Conservation (phyloP, 768 basidiomycete genomes). For the Galerina sulciceps region DNA sequence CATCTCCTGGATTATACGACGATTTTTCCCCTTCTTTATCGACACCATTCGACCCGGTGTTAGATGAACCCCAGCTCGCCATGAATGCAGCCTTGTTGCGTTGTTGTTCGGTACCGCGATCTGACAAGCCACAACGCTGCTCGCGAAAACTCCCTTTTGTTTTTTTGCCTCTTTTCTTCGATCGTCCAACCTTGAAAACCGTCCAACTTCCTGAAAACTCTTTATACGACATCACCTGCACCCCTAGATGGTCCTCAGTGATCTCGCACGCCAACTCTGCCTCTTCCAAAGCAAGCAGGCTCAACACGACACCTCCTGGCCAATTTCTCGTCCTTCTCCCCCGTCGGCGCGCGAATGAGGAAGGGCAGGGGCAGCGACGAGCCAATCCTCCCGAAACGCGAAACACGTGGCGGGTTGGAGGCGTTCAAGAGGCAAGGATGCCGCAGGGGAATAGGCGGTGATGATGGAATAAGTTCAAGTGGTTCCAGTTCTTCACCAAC, state of each 20-base stretch:
- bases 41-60: neutral
- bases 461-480: slow-evolving; percentile 87
- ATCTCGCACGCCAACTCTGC: slow-evolving; percentile 34
- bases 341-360: slow-evolving; percentile 40
- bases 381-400: slow-evolving; percentile 55
- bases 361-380: slow-evolving; percentile 38
- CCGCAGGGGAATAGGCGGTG: slow-evolving; percentile 43
- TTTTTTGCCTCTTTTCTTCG: neutral
- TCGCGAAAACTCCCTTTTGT: neutral
- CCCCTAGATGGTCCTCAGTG: slow-evolving; percentile 40
- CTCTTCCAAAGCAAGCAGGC: slow-evolving; percentile 47
- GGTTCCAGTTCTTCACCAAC: slow-evolving; percentile 74
- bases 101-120: neutral
- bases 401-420: slow-evolving; percentile 73
- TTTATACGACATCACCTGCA: neutral
- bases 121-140: neutral
- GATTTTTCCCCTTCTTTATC: too few relatives aligned
- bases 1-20: too few relatives aligned
- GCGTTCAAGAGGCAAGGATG: slow-evolving; percentile 66
- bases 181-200: neutral
- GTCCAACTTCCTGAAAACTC: neutral
- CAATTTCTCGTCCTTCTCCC: slow-evolving; percentile 65
- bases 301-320: slow-evolving; percentile 63
- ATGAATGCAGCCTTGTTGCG: slow-evolving; percentile 14
- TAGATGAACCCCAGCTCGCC: slow-evolving; percentile 27